Base-by-base conservation (phyloP, 208 protist genomes). In the Leishmania amazonensis region DNA sequence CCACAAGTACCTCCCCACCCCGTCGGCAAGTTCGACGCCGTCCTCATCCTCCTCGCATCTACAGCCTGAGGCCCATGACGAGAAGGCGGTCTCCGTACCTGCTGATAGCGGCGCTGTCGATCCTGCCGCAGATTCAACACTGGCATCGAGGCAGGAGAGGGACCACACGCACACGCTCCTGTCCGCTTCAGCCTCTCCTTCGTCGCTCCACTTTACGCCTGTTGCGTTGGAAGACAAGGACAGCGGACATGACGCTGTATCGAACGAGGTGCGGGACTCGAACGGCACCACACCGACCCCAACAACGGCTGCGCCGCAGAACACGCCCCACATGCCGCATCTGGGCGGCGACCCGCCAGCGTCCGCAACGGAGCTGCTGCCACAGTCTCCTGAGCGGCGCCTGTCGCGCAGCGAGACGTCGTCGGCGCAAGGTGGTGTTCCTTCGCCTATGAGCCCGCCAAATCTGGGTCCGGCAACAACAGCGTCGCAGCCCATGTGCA, bases 1-100 rank as follows among this genome's bases (percentile, higher is more conserved):
- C 40, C 9, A 40, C 57, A 78, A 78, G 81, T 85, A 85, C 76
- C 76, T 85, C 47, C 67, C 76, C 49, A 78, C 68, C 21, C 57
- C 60, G 42, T 54, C 80, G 40, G 57, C 49, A 28, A 64, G 51
- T 1, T 77, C 53, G 51, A 47, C 35, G 35, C n/a, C 47, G 47
- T 15, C 53, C 53, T 64, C 73, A 45, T 13, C 73, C 53, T n/a
- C 45, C 70, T 51, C 40, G 17, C 38, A 13, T 49, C 28, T 40
- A 47, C 35, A 57, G 73, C 73, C 17, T 15, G 49, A 57, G 19
- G n/a, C 73, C 49, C 9, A n/a, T 19, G 51, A 40, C 6, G 49
- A 42, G 49, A 19, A n/a, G 21, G 49, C 1, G 73, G 53, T 17
- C 49, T n/a, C 51, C 9, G 51, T 77, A 19, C 31, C 17, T 3